phyloP scores from a whole-genome alignment of 345 rosid species.

The Pelargonium nanum region DNA sequence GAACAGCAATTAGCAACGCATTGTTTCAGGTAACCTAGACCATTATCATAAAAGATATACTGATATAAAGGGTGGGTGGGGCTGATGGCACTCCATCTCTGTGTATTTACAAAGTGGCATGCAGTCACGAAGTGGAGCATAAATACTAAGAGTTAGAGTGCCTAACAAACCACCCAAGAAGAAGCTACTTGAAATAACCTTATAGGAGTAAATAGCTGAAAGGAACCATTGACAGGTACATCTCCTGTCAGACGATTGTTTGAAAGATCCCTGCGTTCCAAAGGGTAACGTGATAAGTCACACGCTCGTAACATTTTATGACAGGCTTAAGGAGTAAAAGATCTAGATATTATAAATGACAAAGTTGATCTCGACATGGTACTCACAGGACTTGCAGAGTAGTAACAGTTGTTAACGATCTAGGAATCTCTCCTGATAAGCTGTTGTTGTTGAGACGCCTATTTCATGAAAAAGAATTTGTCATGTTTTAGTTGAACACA shows the following conservation, averaged over 20 bases:
- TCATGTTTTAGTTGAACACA: conserved; percentile 3
- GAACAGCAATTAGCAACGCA: not conserved
- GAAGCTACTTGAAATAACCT: not conserved
- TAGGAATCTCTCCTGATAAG: conserved; percentile 50
- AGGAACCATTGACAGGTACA: conserved; percentile 6
- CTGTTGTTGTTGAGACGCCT: conserved; percentile 80
- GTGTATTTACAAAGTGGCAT: no score
- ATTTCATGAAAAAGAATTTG: conserved; percentile 12
- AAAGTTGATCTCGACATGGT: not conserved
- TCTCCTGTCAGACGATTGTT: not conserved
- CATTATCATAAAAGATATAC: no score
- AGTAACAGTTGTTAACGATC: conserved; percentile 28
- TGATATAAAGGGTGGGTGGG: no score
- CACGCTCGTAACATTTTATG: not conserved
- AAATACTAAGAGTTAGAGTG: no score
- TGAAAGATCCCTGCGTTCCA: conserved; percentile 1
- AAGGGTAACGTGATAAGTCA: no score
- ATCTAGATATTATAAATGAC: not conserved
- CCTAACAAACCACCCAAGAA: not conserved
- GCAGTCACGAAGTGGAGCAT: not conserved
- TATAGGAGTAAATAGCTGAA: conserved; percentile 1
- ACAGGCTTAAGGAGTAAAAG: not conserved
- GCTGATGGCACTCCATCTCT: no score
- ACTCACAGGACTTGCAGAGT: conserved; percentile 73
- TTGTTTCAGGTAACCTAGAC: not conserved